These are phyloP conservation scores for Debaryomycetaceae sp. DNA, from an alignment of 1,139 yeast species.

Conservation along the genomic window DNA sequence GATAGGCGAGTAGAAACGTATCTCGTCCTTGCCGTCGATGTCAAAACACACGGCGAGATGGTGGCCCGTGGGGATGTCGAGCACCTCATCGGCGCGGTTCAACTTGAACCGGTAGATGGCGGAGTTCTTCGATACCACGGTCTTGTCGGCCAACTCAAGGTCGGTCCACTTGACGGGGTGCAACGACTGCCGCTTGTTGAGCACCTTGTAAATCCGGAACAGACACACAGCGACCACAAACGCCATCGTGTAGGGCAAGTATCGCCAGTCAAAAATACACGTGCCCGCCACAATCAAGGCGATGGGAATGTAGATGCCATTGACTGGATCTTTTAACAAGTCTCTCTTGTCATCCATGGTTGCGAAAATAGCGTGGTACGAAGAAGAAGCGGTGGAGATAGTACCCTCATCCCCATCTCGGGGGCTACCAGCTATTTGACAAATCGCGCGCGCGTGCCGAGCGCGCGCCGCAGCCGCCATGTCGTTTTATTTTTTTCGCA, in stretches of 20 bases:
- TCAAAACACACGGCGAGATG: slow-evolving; percentile 60
- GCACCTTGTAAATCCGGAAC: slow-evolving; percentile 46
- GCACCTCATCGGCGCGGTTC: slow-evolving; percentile 53
- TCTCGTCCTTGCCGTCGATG: slow-evolving; percentile 55
- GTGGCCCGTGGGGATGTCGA: slow-evolving; percentile 70
- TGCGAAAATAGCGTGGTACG: not conserved
- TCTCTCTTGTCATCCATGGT: slow-evolving; percentile 44
- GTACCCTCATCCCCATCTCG: no score
- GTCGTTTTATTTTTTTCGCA: no score
- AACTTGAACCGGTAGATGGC: slow-evolving; percentile 73
- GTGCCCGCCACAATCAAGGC: slow-evolving; percentile 61
- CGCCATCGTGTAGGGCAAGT: slow-evolving; percentile 47
- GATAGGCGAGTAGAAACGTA: slow-evolving; percentile 73
- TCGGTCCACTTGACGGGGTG: slow-evolving; percentile 54
- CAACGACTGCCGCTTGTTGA: slow-evolving; percentile 43
- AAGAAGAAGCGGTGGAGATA: not conserved
- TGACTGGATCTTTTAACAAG: slow-evolving; percentile 58
- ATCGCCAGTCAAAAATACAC: slow-evolving; percentile 46
- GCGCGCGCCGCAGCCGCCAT: no score
- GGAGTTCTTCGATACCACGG: slow-evolving; percentile 60
- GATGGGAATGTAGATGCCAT: slow-evolving; percentile 68
- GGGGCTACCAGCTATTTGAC: no score
- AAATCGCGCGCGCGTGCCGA: no score
- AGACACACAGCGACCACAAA: slow-evolving; percentile 44
- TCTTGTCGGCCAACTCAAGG: slow-evolving; percentile 67